phyloP scores from a whole-genome alignment of 1,284 basidiomycete genomes.

The Pterula multifida region DNA sequence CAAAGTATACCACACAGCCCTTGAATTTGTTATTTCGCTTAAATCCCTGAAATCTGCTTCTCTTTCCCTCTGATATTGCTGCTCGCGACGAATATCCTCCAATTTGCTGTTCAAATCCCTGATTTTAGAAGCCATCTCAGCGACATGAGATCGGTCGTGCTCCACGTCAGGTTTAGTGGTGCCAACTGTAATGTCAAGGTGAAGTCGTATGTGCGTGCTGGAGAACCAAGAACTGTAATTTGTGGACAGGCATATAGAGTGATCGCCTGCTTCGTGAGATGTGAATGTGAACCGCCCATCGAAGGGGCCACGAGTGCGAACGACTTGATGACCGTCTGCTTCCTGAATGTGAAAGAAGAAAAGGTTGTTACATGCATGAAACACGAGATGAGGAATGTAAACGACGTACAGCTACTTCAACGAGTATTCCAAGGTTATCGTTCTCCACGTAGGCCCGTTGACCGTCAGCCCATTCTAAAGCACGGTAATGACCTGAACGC shows the following conservation, averaged over 20 bases:
- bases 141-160: conserved; percentile 80
- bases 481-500: conserved; percentile 75
- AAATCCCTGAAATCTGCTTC: conserved; percentile 88
- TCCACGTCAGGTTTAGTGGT: conserved; percentile 72
- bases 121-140: conserved; percentile 77
- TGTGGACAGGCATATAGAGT: conserved; percentile 89
- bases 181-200: conserved; percentile 90
- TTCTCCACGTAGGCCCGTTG: conserved; percentile 64
- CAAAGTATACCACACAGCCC: conserved; percentile 89
- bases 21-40: conserved; percentile 79
- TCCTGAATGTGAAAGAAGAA: conserved; percentile 46
- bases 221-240: conserved; percentile 82
- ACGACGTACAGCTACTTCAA: conserved; percentile 70
- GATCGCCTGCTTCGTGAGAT: conserved; percentile 92
- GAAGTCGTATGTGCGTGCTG: conserved; percentile 83
- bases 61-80: conserved; percentile 94
- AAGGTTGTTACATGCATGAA: too few species aligned
- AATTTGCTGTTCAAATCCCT: conserved; percentile 89
- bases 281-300: conserved; percentile 96
- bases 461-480: conserved; percentile 81
- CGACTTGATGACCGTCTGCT: conserved; percentile 66
- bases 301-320: conserved; percentile 79
- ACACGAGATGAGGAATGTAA: conserved; percentile 1
- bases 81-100: conserved; percentile 87
- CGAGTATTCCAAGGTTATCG: conserved; percentile 75